Percentiles rank a stretch among this genome's conserved stretches.
Evolutionary conservation across 441 rosid species (phyloP).

Genomic region (Adansonia grandidieri): DNA sequence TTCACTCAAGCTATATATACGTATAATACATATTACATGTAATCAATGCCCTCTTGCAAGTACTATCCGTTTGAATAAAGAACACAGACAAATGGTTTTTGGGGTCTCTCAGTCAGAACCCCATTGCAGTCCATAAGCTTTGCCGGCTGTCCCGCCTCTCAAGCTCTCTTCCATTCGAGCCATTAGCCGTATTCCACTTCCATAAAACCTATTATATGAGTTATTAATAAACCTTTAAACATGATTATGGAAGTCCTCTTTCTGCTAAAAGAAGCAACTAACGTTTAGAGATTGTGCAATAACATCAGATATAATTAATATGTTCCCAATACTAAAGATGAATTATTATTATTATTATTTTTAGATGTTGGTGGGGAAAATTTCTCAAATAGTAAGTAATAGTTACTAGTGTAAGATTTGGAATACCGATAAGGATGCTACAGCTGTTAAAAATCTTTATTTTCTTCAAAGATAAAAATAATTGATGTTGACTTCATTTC

Average conservation of each 20-base stretch:
- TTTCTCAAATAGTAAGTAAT: background rate
- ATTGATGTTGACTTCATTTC: slow-evolving; percentile 4
- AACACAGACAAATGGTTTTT: background rate
- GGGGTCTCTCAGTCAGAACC: background rate
- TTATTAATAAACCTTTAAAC: no score
- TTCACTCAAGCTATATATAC: background rate
- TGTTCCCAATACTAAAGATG: no score
- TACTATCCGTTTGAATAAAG: background rate
- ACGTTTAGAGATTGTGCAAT: no score
- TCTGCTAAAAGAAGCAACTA: no score
- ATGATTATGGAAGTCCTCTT: no score
- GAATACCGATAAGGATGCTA: background rate
- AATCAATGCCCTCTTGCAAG: background rate
- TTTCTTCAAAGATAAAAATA: background rate
- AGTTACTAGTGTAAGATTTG: no score
- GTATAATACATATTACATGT: no score
- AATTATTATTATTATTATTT: no score
- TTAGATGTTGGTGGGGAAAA: background rate
- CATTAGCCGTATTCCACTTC: background rate
- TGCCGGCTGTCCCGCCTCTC: background rate
- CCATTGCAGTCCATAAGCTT: no score
- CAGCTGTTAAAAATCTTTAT: background rate
- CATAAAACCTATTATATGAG: no score
- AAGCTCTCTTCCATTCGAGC: background rate
- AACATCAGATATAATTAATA: no score